Evolutionary conservation across 192 early-diverging fungal species (phyloP).

Genomic region (Backusella luteola): DNA sequence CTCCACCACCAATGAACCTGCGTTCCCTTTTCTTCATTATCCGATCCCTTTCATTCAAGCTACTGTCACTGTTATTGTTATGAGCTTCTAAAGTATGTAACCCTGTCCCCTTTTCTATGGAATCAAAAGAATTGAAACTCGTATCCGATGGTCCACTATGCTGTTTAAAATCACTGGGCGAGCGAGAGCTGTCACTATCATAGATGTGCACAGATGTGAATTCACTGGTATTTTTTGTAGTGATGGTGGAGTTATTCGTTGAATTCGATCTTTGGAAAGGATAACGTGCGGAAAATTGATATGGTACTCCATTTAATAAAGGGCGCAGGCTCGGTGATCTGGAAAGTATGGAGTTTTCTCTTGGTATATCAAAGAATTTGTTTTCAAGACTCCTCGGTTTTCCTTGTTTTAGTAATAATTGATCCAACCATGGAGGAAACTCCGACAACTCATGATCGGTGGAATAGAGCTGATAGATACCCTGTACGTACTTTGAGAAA

Average conservation of each 20-base stretch:
- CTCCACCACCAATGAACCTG: background rate
- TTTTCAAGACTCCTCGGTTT: conserved; percentile 4
- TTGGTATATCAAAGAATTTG: conserved; percentile 69
- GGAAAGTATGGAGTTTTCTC: conserved; percentile 29
- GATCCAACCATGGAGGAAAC: conserved; percentile 25
- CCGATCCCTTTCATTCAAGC: background rate
- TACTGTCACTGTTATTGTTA: too few species aligned
- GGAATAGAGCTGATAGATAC: conserved; percentile 7
- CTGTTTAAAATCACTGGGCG: background rate
- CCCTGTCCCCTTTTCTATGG: background rate
- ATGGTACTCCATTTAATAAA: conserved; percentile 26
- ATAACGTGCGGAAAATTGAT: background rate
- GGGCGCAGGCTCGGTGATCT: conserved; percentile 19
- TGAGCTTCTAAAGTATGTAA: background rate
- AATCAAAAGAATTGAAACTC: background rate
- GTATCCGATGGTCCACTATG: background rate
- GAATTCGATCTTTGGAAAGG: conserved; percentile 4
- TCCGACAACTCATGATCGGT: background rate
- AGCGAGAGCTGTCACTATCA: background rate
- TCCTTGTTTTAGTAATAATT: conserved; percentile 15
- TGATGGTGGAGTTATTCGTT: background rate
- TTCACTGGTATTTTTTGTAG: background rate
- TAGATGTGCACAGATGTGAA: background rate
- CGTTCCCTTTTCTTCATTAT: background rate
- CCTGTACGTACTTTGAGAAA: conserved; percentile 88